Percentiles rank a stretch among this genome's conserved stretches.
phyloP scores from a whole-genome alignment of 495 filamentous ascomycete genomes.

The Chaetomidium leptoderma region DNA sequence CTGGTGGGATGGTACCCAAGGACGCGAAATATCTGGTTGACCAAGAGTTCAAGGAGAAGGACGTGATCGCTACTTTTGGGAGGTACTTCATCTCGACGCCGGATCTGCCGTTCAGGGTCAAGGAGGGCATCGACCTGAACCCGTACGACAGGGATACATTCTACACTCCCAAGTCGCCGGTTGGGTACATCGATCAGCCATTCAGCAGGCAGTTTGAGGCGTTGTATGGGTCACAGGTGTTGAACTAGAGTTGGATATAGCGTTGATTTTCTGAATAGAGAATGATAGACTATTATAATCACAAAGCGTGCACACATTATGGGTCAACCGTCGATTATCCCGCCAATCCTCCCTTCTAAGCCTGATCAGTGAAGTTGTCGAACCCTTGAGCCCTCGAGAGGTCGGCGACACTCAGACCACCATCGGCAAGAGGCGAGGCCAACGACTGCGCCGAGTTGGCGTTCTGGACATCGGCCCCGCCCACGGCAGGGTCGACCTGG shows the following conservation, averaged over 20 bases:
- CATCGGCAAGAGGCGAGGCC: slow-evolving; percentile 44
- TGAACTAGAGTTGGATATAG: slow-evolving; percentile 8
- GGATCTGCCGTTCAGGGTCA: slow-evolving; percentile 61
- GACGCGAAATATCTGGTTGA: slow-evolving; percentile 51
- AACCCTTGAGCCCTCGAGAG: slow-evolving; percentile 50
- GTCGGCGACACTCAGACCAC: slow-evolving; percentile 53
- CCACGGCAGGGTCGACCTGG: slow-evolving; percentile 54
- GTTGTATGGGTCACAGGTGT: slow-evolving; percentile 12
- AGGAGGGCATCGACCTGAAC: slow-evolving; percentile 52
- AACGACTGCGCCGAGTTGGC: slow-evolving; percentile 48
- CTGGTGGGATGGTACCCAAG: slow-evolving; percentile 54
- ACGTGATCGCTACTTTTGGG: slow-evolving; percentile 57
- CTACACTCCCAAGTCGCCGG: slow-evolving; percentile 47
- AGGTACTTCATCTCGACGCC: slow-evolving; percentile 66
- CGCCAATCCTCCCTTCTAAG: slow-evolving; percentile 5
- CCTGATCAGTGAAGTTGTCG: slow-evolving; percentile 49
- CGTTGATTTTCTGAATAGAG: neutral
- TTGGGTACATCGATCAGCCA: slow-evolving; percentile 64
- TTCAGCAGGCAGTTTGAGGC: slow-evolving; percentile 53
- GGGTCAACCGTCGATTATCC: too few relatives aligned
- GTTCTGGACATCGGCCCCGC: slow-evolving; percentile 50
- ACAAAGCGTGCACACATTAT: too few relatives aligned
- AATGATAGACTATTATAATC: too few relatives aligned
- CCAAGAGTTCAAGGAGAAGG: slow-evolving; percentile 48
- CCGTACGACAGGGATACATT: slow-evolving; percentile 57